A percentile compares a stretch with the other conserved stretches of the same genome.
Conservation (phyloP, 495 filamentous ascomycete genomes). For the Annulohypoxylon maeteangense region DNA sequence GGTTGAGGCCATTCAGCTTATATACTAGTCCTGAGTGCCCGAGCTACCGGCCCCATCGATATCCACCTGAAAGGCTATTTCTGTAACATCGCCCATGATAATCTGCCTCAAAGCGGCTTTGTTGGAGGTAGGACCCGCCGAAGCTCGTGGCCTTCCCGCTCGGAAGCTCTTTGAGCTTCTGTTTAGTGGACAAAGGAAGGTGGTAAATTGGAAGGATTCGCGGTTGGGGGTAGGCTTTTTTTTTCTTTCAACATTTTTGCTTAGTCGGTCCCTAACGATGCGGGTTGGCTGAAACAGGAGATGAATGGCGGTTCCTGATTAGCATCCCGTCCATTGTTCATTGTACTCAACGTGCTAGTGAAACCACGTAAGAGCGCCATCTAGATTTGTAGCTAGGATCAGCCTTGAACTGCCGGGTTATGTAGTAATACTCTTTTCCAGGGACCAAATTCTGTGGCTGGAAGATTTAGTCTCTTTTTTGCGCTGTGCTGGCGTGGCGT, state of each 20-base stretch:
- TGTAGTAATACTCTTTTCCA: not conserved
- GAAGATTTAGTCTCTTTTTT: not conserved
- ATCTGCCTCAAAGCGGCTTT: constrained; percentile 6
- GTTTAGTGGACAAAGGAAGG: constrained; percentile 22
- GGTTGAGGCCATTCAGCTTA: constrained; percentile 5
- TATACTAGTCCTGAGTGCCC: not conserved
- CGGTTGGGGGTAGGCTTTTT: not conserved
- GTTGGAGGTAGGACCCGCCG: constrained; percentile 1
- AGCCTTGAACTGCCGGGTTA: not conserved
- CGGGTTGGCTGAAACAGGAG: not conserved
- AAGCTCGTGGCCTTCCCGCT: not conserved
- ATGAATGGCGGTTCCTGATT: not conserved
- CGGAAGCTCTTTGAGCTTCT: not conserved
- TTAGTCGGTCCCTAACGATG: not conserved
- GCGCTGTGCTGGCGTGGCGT: not conserved
- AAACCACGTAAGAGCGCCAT: not conserved
- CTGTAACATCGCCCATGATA: not conserved
- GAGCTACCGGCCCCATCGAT: not conserved
- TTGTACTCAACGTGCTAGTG: not conserved
- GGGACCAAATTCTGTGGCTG: not conserved
- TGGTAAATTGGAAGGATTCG: constrained; percentile 26
- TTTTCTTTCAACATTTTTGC: not conserved
- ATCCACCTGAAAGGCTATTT: not conserved
- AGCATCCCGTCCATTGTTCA: not conserved
- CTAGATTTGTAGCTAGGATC: not conserved